These are phyloP conservation scores for Plantago coronopus DNA, from an alignment of 305 asterid species.

Conservation along the genomic window DNA sequence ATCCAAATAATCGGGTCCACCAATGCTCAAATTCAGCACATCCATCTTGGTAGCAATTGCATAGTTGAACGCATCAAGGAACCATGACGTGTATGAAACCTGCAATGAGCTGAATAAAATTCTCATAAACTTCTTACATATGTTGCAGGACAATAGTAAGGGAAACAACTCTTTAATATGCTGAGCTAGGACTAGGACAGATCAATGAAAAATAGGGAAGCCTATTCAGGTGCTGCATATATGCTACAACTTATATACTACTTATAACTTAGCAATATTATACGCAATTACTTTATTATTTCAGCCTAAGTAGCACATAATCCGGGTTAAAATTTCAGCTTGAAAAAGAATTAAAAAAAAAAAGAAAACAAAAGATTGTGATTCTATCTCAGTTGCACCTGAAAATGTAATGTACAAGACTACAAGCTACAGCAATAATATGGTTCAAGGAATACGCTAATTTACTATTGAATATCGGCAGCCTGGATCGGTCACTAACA, in stretches of 20 bases:
- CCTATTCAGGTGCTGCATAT: neutral
- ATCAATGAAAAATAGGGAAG: neutral
- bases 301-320: neutral
- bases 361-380: neutral
- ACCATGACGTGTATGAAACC: slow-evolving; percentile 99
- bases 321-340: neutral
- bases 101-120: slow-evolving; percentile 91
- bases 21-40: slow-evolving; percentile 97
- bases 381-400: neutral
- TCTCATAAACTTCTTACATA: slow-evolving; percentile 67
- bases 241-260: neutral
- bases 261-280: neutral
- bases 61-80: slow-evolving; percentile 98
- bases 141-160: slow-evolving; percentile 19
- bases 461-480: neutral
- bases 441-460: neutral
- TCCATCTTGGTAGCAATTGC: slow-evolving; percentile 96
- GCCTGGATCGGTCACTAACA: neutral
- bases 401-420: neutral
- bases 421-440: neutral
- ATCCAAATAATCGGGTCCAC: slow-evolving; percentile 95
- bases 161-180: slow-evolving; percentile 6
- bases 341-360: no score
- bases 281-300: neutral
- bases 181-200: slow-evolving; percentile 1